Conservation (phyloP, 257 asterid species). For the Jasminum sambac region DNA sequence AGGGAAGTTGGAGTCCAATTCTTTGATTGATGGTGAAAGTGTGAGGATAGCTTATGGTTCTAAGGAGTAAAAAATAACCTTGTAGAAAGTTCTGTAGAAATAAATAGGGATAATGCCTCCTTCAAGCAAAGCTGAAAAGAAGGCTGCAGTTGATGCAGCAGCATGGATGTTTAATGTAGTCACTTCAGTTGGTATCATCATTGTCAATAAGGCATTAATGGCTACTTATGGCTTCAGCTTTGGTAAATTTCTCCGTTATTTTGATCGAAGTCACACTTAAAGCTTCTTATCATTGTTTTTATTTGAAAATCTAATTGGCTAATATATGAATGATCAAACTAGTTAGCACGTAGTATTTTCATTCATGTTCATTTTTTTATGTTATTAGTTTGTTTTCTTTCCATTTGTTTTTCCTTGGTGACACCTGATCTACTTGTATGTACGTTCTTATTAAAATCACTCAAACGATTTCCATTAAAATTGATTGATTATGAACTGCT, state of each 20-base stretch:
- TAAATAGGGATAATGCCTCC: conserved; percentile 62
- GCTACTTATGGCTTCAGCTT: conserved; percentile 96
- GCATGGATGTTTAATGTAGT: conserved; percentile 99
- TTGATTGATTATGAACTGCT: neutral
- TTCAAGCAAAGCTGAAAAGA: conserved; percentile 87
- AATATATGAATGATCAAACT: neutral
- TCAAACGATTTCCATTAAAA: neutral
- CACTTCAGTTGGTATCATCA: conserved; percentile 93
- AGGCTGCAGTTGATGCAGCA: conserved; percentile 89
- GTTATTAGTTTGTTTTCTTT: too few species aligned
- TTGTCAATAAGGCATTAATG: conserved; percentile 96
- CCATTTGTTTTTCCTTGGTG: too few species aligned
- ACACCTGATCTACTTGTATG: neutral
- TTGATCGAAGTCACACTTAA: neutral
- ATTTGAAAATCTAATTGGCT: neutral
- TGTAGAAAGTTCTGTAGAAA: conserved; percentile 30
- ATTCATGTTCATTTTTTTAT: conserved; percentile 15
- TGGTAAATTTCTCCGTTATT: conserved; percentile 52
- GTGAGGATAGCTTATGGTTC: conserved; percentile 36
- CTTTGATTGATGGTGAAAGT: conserved; percentile 44
- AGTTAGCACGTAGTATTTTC: conserved; percentile 13
- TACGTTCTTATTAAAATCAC: neutral
- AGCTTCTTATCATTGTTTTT: conserved; percentile 13
- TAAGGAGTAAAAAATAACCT: conserved; percentile 43
- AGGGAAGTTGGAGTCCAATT: conserved; percentile 26